phyloP scores from a whole-genome alignment of 2,329 filamentous ascomycete species.

The Cladosporium austrohemisphaericum region DNA sequence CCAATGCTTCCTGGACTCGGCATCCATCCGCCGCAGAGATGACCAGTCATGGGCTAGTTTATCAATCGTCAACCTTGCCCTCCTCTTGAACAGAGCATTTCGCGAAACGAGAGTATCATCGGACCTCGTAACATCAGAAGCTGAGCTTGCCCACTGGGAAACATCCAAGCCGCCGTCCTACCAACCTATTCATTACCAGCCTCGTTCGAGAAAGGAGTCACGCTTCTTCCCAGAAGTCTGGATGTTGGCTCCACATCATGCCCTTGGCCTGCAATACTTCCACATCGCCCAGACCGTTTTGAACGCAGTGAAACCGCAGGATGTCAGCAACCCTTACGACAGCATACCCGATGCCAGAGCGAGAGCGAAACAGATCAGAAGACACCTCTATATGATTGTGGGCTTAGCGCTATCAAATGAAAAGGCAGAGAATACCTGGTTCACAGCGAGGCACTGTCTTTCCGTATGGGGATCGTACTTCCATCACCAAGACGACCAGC shows the following conservation, averaged over 20 bases:
- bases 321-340: slow-evolving; percentile 11
- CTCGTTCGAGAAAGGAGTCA: background rate
- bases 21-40: slow-evolving; percentile 11
- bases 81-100: slow-evolving; percentile 12
- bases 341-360: slow-evolving; percentile 10
- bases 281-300: slow-evolving; percentile 19
- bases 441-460: slow-evolving; percentile 19
- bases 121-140: background rate
- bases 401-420: slow-evolving; percentile 16
- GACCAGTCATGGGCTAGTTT: slow-evolving; percentile 16
- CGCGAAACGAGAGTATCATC: background rate
- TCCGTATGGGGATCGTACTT: slow-evolving; percentile 17
- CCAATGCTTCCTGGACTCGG: slow-evolving; percentile 19
- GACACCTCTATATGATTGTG: slow-evolving; percentile 14
- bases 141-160: background rate
- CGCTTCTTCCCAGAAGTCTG: slow-evolving; percentile 16
- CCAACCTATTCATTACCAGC: background rate
- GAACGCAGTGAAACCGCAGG: background rate
- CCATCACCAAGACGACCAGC: slow-evolving; percentile 11
- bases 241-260: slow-evolving; percentile 17
- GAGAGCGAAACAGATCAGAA: slow-evolving; percentile 8
- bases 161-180: background rate
- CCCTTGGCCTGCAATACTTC: slow-evolving; percentile 19
- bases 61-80: slow-evolving; percentile 17
- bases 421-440: slow-evolving; percentile 18